Percentiles rank a stretch among this genome's conserved stretches.
phyloP scores from a whole-genome alignment of 371 early-diverging fungal species.

The Mortierella sp. region DNA sequence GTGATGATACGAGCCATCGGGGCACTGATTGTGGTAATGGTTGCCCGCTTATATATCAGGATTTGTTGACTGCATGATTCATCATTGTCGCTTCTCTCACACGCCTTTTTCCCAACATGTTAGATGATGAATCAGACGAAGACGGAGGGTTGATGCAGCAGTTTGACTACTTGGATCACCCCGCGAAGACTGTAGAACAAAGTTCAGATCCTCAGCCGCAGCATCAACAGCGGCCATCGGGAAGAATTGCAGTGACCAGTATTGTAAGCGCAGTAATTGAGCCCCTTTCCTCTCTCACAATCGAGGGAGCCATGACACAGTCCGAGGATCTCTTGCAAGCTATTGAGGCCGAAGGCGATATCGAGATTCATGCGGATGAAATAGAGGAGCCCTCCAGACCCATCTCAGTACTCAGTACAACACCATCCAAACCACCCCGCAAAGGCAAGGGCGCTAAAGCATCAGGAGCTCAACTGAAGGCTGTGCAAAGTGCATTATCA shows the following conservation, averaged over 20 bases:
- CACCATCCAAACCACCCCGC: neutral
- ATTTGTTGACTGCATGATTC: neutral
- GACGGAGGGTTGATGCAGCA: conserved; percentile 47
- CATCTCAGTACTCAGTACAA: conserved; percentile 6
- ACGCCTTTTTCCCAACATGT: neutral
- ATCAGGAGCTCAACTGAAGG: neutral
- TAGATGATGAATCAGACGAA: conserved; percentile 44
- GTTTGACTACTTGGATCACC: conserved; percentile 44
- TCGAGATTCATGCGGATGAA: conserved; percentile 36
- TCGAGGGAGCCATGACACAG: conserved; percentile 36
- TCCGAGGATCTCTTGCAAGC: conserved; percentile 38
- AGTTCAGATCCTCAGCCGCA: neutral
- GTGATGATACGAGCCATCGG: conserved; percentile 38
- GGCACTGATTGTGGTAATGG: conserved; percentile 43
- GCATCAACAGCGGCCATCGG: neutral
- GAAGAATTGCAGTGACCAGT: conserved; percentile 1
- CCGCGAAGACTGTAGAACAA: neutral
- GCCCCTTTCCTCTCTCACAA: too few species aligned
- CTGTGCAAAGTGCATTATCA: neutral
- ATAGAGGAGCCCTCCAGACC: conserved; percentile 19
- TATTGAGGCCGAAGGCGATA: conserved; percentile 22
- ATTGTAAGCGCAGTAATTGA: neutral
- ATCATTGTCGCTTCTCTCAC: neutral
- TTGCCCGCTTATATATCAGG: neutral
- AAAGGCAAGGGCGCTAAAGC: neutral